Evolutionary conservation across 495 filamentous ascomycete species (phyloP).

Genomic region (Aspergillus campestris): DNA sequence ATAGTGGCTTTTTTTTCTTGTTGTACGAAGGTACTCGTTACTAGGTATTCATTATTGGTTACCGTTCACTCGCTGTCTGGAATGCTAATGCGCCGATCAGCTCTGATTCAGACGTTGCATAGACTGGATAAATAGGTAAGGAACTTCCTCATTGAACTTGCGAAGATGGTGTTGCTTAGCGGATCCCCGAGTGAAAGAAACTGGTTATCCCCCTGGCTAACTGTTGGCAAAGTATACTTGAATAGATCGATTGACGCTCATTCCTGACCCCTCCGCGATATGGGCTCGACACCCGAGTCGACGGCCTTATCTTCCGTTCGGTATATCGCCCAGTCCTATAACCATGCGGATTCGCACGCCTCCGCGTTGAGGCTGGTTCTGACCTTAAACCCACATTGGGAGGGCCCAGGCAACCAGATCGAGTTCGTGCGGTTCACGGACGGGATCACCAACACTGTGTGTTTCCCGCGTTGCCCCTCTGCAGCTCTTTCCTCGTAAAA

Average conservation of each 20-base stretch:
- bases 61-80: too few relatives aligned
- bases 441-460: slow-evolving; percentile 92
- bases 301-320: slow-evolving; percentile 24
- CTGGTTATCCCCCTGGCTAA: too few relatives aligned
- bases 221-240: too few relatives aligned
- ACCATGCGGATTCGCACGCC: slow-evolving; percentile 60
- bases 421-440: slow-evolving; percentile 90
- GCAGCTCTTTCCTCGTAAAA: background rate
- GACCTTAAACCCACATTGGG: slow-evolving; percentile 77
- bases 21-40: too few relatives aligned
- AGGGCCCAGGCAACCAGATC: slow-evolving; percentile 61
- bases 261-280: slow-evolving; percentile 5
- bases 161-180: too few relatives aligned
- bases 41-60: too few relatives aligned
- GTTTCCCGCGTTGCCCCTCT: slow-evolving; percentile 19
- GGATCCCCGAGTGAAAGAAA: background rate
- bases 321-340: slow-evolving; percentile 68
- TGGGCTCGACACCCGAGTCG: slow-evolving; percentile 23
- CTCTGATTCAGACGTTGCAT: too few relatives aligned
- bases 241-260: too few relatives aligned
- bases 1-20: too few relatives aligned
- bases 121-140: too few relatives aligned
- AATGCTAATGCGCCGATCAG: too few relatives aligned
- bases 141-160: too few relatives aligned
- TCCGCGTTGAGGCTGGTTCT: slow-evolving; percentile 74